Conservation (phyloP, 106 monocot genomes). For the Cymbidium sinense region DNA sequence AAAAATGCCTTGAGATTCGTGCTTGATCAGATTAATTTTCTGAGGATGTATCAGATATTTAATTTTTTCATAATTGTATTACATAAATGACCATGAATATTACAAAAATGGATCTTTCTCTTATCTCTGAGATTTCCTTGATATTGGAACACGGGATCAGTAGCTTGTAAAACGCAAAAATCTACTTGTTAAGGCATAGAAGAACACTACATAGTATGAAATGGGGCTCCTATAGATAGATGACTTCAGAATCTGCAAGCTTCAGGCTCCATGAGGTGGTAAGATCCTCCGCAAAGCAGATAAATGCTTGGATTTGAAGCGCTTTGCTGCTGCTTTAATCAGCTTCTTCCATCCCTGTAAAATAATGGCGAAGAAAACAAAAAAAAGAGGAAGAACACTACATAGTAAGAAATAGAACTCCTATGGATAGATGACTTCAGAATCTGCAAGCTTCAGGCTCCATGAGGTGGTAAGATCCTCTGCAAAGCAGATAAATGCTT, state of each 20-base stretch:
- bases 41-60: too few species aligned
- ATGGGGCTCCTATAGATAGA: background rate
- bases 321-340: background rate
- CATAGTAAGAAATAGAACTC: background rate
- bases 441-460: background rate
- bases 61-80: too few species aligned
- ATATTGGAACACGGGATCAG: too few species aligned
- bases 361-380: background rate
- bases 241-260: background rate
- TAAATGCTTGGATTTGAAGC: background rate
- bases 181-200: background rate
- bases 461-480: background rate
- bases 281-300: background rate
- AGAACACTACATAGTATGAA: background rate
- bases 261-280: background rate
- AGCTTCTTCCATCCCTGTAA: background rate
- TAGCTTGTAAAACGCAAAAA: background rate
- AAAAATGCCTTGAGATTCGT: too few species aligned
- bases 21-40: too few species aligned
- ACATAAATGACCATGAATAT: too few species aligned
- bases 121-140: too few species aligned
- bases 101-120: too few species aligned
- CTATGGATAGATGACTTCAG: background rate
- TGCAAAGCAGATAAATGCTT: background rate
- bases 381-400: background rate